Percentiles rank a stretch among this genome's conserved stretches.
Conservation (phyloP, 2,329 filamentous ascomycete species). For the Colletotrichum cereale region DNA sequence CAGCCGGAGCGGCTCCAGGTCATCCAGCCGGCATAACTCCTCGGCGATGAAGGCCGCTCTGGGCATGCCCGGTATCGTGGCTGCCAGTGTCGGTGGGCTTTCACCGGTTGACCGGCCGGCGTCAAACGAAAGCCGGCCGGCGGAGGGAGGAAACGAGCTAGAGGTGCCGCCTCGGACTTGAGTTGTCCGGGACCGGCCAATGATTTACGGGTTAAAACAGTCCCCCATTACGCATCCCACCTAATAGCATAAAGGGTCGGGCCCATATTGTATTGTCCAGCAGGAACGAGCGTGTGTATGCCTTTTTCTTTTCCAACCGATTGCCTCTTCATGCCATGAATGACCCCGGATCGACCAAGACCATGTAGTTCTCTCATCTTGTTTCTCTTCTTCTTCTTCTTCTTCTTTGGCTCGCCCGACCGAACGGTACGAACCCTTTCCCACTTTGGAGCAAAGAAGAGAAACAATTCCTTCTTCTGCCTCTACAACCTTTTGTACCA, state of each 20-base stretch:
- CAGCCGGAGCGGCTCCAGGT: slow-evolving; percentile 40
- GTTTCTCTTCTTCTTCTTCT: neutral
- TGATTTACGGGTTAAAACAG: neutral
- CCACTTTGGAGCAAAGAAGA: neutral
- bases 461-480: neutral
- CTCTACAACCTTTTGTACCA: slow-evolving; percentile 18
- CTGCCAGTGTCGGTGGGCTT: slow-evolving; percentile 42
- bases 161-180: slow-evolving; percentile 15
- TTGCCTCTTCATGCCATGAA: slow-evolving; percentile 4
- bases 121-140: slow-evolving; percentile 6
- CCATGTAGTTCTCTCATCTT: slow-evolving; percentile 8
- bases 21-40: slow-evolving; percentile 37
- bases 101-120: slow-evolving; percentile 36
- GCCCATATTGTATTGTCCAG: neutral
- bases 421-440: slow-evolving; percentile 8
- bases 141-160: slow-evolving; percentile 17
- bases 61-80: slow-evolving; percentile 42
- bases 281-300: slow-evolving; percentile 13
- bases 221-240: neutral
- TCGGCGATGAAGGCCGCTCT: slow-evolving; percentile 42
- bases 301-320: neutral
- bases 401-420: slow-evolving; percentile 30
- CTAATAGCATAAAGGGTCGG: neutral
- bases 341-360: slow-evolving; percentile 8
- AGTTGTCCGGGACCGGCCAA: neutral